Base-by-base conservation (phyloP, 2,329 filamentous ascomycete species). In the Colletotrichum shisoi region DNA sequence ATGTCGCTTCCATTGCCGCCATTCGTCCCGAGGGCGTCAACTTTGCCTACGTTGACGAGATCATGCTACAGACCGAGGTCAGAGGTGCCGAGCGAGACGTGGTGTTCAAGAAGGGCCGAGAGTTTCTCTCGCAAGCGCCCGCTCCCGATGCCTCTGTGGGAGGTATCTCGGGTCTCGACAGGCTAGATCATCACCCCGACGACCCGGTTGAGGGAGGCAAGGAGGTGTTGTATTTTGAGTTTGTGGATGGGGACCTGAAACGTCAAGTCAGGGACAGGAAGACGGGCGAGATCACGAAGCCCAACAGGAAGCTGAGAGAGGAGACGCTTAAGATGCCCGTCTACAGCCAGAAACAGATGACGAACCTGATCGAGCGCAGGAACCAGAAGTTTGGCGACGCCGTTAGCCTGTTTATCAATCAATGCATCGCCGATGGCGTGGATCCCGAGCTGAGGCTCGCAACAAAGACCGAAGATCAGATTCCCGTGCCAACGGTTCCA, bases 341-440 rank as follows among this genome's bases (percentile, higher is more conserved):
- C 9, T 97, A 89, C 79, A 93, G 92, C 70, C 94, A 97, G 78
- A 94, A 94, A 77, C 93, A 97, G 78, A 93, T 98, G 91, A 89
- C 91, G 75, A 86, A 84, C 59, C 77, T 97, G 71, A 97, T 99
- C 72, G 93, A 94, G 78, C 95, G 94, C 79, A 85, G 95, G 54
- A 97, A 97, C 73, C 81, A 82, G 60, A 95, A 94, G 74, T 98
- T 98, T 73, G 83, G 83, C 0, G 89, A 87, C 65, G 92, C 94
- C 0, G 84, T 96, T 67, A 91, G 91, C 76, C 78, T 76, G 0
- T 98, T 96, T 73, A 78, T 99, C 67, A 91, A 91, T 70, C 83
- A 86, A 46, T 97, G 93, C 74, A 83, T 83, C 0, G 84, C 85
- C 45, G 83, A 89, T 21, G 82, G 80, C 1, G 66, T 86, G 0